These are phyloP conservation scores for Debaryomyces prosopidis DNA, from an alignment of 805 yeast genomes.

Conservation along the genomic window DNA sequence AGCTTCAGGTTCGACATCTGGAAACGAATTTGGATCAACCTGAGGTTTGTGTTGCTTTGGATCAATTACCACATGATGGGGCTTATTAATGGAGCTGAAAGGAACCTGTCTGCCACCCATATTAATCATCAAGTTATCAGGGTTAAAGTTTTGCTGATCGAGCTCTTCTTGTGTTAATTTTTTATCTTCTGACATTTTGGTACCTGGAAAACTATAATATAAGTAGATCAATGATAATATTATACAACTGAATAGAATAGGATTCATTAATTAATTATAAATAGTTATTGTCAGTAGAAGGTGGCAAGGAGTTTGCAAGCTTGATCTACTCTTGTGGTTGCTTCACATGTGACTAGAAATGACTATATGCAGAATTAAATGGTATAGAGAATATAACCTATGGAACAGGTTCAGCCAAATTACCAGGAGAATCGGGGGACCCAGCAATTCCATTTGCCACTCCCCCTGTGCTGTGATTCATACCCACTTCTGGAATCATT, in stretches of 20 bases:
- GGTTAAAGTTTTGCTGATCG: conserved; percentile 5
- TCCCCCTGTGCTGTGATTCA: conserved; percentile 42
- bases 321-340: not conserved
- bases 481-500: conserved; percentile 48
- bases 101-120: conserved; percentile 41
- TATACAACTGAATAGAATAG: not conserved
- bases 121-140: conserved; percentile 18
- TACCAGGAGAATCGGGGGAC: conserved; percentile 8
- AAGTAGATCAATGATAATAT: not conserved
- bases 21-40: conserved; percentile 24
- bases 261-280: not conserved
- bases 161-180: conserved; percentile 8
- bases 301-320: conserved; percentile 1
- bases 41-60: conserved; percentile 25
- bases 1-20: conserved; percentile 34
- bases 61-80: conserved; percentile 33
- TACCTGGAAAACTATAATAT: not conserved
- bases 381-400: conserved; percentile 18
- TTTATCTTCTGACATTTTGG: conserved; percentile 1
- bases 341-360: conserved; percentile 5
- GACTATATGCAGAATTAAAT: conserved; percentile 20
- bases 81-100: conserved; percentile 35
- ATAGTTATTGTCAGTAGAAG: not conserved
- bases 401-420: conserved; percentile 15
- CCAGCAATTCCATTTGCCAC: conserved; percentile 21